Evolutionary conservation across 345 rosid genomes (phyloP).

Genomic region (Moricandia moricandioides): DNA sequence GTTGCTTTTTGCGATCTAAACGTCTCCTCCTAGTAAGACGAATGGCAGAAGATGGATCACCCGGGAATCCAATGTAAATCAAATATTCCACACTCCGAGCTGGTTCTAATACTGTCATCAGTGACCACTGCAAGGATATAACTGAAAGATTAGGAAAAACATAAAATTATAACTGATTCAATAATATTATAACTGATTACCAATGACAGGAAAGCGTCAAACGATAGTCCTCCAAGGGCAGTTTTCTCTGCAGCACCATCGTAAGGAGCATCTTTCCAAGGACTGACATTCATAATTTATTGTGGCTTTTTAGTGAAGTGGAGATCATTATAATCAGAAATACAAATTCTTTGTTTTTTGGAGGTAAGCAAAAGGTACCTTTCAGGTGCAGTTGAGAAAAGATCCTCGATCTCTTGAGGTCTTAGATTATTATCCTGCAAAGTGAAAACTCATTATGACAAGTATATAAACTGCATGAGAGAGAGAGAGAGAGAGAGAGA

Average conservation of each 20-base stretch:
- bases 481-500: too few relatives aligned
- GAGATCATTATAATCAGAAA: neutral
- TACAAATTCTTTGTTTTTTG: neutral
- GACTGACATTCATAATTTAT: constrained; percentile 26
- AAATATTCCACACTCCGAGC: constrained; percentile 70
- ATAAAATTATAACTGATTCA: neutral
- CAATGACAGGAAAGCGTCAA: constrained; percentile 85
- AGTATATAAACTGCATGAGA: constrained; percentile 5
- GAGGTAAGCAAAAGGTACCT: constrained; percentile 43
- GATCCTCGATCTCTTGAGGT: constrained; percentile 75
- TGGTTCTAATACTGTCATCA: constrained; percentile 85
- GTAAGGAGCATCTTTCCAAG: constrained; percentile 41
- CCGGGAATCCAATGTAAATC: constrained; percentile 70
- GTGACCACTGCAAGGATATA: constrained; percentile 74
- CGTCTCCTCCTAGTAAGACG: constrained; percentile 72
- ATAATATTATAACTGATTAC: too few relatives aligned
- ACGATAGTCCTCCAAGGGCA: constrained; percentile 79
- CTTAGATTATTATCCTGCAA: constrained; percentile 81
- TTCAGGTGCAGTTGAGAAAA: constrained; percentile 96
- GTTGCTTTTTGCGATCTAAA: constrained; percentile 85
- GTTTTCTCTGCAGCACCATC: constrained; percentile 83
- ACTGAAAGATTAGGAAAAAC: neutral
- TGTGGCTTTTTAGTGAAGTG: constrained; percentile 9
- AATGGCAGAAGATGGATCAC: constrained; percentile 62
- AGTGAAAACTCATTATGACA: constrained; percentile 29